Percentiles rank a stretch among this genome's conserved stretches.
These are phyloP conservation scores for Colletotrichum sp. DNA, from an alignment of 2,329 filamentous ascomycete genomes.

Conservation along the genomic window DNA sequence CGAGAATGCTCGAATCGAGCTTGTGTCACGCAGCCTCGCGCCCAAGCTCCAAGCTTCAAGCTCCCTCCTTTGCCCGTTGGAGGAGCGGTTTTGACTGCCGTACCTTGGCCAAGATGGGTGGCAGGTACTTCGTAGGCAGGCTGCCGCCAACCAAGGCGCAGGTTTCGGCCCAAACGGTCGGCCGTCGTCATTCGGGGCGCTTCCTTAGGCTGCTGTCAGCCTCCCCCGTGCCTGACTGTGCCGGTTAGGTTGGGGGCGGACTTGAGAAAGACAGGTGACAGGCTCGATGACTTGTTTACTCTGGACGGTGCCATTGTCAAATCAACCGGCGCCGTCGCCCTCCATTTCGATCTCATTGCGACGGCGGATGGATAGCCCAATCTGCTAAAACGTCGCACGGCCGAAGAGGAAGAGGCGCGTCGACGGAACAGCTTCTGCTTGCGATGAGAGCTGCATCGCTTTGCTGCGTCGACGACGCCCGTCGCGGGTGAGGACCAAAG, in stretches of 20 bases:
- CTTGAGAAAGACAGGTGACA: constrained; percentile 12
- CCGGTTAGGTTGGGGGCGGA: background rate
- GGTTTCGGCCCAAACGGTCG: constrained; percentile 11
- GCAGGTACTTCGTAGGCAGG: background rate
- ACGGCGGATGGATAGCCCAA: constrained; percentile 23
- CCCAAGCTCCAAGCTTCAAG: background rate
- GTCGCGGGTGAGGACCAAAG: background rate
- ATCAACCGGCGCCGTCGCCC: constrained; percentile 30
- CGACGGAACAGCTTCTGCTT: background rate
- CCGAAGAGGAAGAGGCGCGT: background rate
- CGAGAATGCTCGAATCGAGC: background rate
- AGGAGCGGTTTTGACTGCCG: background rate
- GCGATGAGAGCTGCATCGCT: background rate
- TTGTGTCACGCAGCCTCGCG: constrained; percentile 18
- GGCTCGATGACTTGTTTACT: constrained; percentile 16
- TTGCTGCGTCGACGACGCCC: background rate
- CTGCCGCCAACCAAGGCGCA: constrained; percentile 5
- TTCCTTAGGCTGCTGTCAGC: constrained; percentile 29
- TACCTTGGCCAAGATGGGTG: background rate
- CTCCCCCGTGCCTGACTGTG: constrained; percentile 29
- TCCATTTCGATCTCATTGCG: constrained; percentile 30
- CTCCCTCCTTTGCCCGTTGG: background rate
- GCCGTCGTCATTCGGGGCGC: background rate
- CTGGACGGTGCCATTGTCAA: constrained; percentile 35
- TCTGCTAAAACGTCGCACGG: background rate